Evolutionary conservation across 208 protist genomes (phyloP).

Genomic region (Acanthamoeba sp.): DNA sequence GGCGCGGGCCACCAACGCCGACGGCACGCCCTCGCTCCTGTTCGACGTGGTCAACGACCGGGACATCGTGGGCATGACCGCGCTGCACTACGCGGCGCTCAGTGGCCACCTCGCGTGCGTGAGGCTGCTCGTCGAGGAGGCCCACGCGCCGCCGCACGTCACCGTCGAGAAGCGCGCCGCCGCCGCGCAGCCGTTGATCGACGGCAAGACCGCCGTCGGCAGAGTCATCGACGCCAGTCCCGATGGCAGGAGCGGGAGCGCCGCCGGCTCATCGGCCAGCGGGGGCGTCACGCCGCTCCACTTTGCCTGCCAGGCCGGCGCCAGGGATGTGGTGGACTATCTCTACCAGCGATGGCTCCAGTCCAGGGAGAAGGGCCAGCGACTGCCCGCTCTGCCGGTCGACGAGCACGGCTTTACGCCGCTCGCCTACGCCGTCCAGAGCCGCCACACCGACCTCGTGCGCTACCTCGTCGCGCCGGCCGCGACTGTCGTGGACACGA

Average conservation of each 20-base stretch:
- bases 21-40: background rate
- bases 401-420: background rate
- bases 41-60: background rate
- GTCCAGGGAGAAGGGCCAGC: background rate
- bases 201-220: background rate
- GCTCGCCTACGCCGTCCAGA: background rate
- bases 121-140: constrained; percentile 36
- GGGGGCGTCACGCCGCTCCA: background rate
- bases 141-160: background rate
- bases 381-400: background rate
- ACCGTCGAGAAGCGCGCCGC: too few relatives aligned
- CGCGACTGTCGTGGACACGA: background rate
- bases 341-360: background rate
- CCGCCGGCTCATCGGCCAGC: background rate
- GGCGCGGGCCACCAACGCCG: background rate
- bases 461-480: constrained; percentile 1
- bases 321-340: constrained; percentile 1
- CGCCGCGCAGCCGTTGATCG: background rate
- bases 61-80: background rate
- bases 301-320: background rate
- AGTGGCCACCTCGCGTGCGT: background rate
- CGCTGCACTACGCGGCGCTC: constrained; percentile 26
- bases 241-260: background rate
- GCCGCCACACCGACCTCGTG: constrained; percentile 23
- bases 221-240: background rate